Percentiles rank a stretch among this genome's conserved stretches.
phyloP scores from a whole-genome alignment of 352 stramenopile species.

The Phytopythium sindhum region DNA sequence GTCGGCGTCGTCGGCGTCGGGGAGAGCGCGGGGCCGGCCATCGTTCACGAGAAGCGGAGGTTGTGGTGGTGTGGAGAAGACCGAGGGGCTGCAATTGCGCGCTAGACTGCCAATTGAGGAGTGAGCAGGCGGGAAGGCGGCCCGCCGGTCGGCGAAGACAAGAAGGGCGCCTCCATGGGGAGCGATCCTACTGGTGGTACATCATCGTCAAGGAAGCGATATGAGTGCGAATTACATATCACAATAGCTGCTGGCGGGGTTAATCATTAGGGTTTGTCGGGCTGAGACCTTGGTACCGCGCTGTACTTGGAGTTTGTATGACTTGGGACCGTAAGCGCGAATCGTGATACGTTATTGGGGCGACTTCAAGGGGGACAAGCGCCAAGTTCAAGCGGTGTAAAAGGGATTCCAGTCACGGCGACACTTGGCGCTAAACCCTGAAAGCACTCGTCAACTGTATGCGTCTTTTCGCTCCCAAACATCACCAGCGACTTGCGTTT shows the following conservation, averaged over 20 bases:
- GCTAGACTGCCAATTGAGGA: conserved; percentile 21
- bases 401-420: too few species aligned
- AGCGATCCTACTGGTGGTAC: not conserved
- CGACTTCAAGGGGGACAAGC: not conserved
- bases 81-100: conserved; percentile 8
- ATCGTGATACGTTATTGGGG: not conserved
- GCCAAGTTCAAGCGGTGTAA: not conserved
- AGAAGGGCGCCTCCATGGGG: not conserved
- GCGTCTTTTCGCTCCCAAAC: conserved; percentile 2
- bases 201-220: not conserved
- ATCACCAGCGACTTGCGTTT: not conserved
- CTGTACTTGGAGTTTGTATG: not conserved
- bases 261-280: not conserved
- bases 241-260: not conserved
- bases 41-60: conserved; percentile 4
- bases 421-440: not conserved
- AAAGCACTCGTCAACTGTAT: not conserved
- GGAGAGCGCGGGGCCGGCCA: conserved; percentile 24
- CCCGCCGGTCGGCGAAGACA: not conserved
- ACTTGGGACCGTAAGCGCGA: not conserved
- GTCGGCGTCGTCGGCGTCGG: conserved; percentile 4
- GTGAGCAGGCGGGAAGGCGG: conserved; percentile 10
- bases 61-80: not conserved
- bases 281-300: not conserved
- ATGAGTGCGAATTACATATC: not conserved